Evolutionary conservation across 495 filamentous ascomycete species (phyloP).

Genomic region (Tuber aestivum): DNA sequence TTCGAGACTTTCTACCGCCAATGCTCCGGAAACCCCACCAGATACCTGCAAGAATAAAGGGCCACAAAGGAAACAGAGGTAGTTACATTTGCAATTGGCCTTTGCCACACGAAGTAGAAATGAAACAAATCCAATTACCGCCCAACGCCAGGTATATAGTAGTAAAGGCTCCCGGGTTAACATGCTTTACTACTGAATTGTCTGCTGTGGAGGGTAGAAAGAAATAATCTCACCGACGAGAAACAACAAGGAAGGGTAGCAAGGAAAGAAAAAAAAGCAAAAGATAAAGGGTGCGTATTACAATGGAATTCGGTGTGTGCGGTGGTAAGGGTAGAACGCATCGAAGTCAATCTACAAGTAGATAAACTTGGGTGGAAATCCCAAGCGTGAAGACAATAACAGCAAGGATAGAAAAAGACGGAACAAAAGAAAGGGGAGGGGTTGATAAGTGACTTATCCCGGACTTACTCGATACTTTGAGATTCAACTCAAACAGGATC

Average conservation of each 20-base stretch:
- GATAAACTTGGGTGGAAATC: not conserved
- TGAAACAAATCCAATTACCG: not conserved
- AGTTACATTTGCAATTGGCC: not conserved
- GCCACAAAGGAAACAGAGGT: not conserved
- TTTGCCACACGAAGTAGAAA: not conserved
- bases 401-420: not conserved
- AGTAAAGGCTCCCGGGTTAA: not conserved
- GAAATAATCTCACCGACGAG: not conserved
- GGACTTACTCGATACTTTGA: conserved; percentile 3
- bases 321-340: not conserved
- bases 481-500: not conserved
- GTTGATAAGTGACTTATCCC: conserved; percentile 5
- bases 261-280: not conserved
- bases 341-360: not conserved
- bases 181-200: not conserved
- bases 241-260: not conserved
- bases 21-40: not conserved
- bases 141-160: not conserved
- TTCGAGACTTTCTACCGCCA: not conserved
- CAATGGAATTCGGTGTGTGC: not conserved
- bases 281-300: not conserved
- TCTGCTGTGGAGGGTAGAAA: conserved; percentile 1
- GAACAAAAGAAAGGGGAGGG: not conserved
- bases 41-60: not conserved
- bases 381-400: not conserved